Evolutionary conservation across 2,329 filamentous ascomycete species (phyloP).

Genomic region (Calycina marina): DNA sequence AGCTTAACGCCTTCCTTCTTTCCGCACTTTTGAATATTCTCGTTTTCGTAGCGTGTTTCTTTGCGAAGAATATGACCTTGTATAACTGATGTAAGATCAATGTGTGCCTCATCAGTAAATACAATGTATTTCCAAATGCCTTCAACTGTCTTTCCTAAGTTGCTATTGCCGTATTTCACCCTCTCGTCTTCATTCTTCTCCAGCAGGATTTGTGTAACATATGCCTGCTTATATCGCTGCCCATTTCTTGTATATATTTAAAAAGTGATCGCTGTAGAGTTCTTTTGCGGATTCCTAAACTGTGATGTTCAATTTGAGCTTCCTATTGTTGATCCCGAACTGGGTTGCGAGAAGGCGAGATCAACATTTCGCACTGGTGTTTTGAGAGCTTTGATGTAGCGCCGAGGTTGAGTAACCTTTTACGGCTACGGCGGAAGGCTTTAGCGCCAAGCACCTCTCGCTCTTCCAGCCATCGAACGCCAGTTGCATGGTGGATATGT

Average conservation of each 20-base stretch:
- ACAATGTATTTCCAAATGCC: neutral
- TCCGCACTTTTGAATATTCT: conserved; percentile 1
- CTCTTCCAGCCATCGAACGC: too few relatives aligned
- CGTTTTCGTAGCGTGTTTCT: neutral
- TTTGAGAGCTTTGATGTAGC: too few relatives aligned
- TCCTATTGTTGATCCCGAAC: neutral
- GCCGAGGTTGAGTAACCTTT: too few relatives aligned
- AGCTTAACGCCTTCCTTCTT: neutral
- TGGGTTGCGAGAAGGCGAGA: neutral
- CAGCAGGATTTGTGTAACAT: neutral
- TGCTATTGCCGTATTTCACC: neutral
- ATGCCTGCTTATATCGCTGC: neutral
- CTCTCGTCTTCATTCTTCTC: neutral
- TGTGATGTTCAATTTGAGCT: too few relatives aligned
- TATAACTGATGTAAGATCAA: neutral
- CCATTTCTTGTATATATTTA: neutral
- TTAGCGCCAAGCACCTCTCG: too few relatives aligned
- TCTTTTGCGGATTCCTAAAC: too few relatives aligned
- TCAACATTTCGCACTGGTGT: neutral
- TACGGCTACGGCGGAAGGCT: too few relatives aligned
- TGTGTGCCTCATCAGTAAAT: conserved; percentile 1
- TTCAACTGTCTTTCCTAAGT: neutral
- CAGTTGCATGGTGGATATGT: too few relatives aligned
- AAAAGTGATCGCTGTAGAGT: too few relatives aligned
- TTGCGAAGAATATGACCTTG: neutral